Evolutionary conservation across 2,329 filamentous ascomycete species (phyloP).

Genomic region (Pyrenochaeta sp.): DNA sequence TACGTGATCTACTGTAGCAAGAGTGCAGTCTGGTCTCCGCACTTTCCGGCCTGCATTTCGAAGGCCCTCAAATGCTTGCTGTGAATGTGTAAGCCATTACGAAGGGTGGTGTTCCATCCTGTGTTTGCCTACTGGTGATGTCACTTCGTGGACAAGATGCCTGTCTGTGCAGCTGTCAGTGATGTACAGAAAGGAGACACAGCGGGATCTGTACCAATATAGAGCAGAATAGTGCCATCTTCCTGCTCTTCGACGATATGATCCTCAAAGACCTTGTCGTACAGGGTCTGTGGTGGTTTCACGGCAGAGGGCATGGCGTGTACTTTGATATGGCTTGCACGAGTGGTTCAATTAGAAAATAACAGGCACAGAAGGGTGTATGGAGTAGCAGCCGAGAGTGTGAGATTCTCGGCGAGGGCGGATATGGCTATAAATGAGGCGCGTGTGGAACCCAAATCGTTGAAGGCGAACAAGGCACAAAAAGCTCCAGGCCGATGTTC

Average conservation of each 20-base stretch:
- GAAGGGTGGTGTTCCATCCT: constrained; percentile 2
- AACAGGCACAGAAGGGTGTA: not conserved
- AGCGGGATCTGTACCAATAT: constrained; percentile 75
- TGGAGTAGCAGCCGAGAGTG: constrained; percentile 7
- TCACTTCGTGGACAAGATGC: constrained; percentile 98
- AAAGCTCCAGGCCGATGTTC: constrained; percentile 41
- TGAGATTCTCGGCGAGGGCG: constrained; percentile 14
- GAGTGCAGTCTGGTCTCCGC: constrained; percentile 92
- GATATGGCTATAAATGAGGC: constrained; percentile 31
- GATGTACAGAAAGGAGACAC: constrained; percentile 1
- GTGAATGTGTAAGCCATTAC: constrained; percentile 28
- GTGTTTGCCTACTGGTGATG: constrained; percentile 75
- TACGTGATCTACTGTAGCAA: constrained; percentile 97
- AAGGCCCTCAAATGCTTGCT: constrained; percentile 97
- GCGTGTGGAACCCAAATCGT: constrained; percentile 34
- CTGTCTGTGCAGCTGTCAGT: constrained; percentile 68
- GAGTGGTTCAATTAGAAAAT: constrained; percentile 17
- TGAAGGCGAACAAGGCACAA: constrained; percentile 38
- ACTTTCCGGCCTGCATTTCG: constrained; percentile 88
- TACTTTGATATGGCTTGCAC: constrained; percentile 24
- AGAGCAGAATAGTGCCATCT: constrained; percentile 90
- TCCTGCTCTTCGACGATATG: constrained; percentile 96
- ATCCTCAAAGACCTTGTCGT: constrained; percentile 96
- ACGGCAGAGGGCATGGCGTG: constrained; percentile 78
- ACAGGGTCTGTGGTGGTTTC: constrained; percentile 80